These are phyloP conservation scores for Termitomyces sp. DNA, from an alignment of 1,284 basidiomycete genomes.

Conservation along the genomic window DNA sequence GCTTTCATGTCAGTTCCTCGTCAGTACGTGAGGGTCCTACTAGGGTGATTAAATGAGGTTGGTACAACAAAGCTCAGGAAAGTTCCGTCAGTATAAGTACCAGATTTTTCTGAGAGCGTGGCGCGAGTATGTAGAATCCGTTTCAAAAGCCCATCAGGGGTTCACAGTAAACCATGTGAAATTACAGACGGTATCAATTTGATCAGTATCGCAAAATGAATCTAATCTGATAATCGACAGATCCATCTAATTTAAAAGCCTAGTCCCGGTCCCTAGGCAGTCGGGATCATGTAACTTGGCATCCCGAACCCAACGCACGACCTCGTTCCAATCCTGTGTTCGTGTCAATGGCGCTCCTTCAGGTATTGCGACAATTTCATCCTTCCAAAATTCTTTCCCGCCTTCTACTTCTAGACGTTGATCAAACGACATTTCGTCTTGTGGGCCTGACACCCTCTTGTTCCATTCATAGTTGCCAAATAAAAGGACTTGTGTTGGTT, in stretches of 20 bases:
- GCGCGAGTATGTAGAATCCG: too few species aligned
- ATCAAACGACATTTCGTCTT: constrained; percentile 55
- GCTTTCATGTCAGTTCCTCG: constrained; percentile 21
- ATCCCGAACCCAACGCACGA: constrained; percentile 39
- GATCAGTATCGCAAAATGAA: background rate
- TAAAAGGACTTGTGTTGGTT: constrained; percentile 53
- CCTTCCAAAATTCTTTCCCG: constrained; percentile 51
- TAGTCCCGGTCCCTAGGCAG: too few species aligned
- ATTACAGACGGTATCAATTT: background rate
- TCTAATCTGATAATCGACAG: constrained; percentile 14
- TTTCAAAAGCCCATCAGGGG: background rate
- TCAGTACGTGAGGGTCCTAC: background rate
- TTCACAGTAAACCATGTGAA: constrained; percentile 9
- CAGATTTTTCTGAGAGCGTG: too few species aligned
- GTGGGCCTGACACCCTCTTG: constrained; percentile 40
- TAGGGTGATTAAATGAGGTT: too few species aligned
- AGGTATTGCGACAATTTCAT: constrained; percentile 42
- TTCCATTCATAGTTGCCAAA: constrained; percentile 82
- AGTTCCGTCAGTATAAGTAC: background rate
- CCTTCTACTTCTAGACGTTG: constrained; percentile 45
- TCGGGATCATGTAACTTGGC: background rate
- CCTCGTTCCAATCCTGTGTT: constrained; percentile 53
- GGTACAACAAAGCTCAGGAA: too few species aligned
- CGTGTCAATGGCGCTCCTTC: constrained; percentile 40
- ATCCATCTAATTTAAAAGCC: background rate